Conservation (phyloP, 257 asterid genomes). For the Coffea canephora region DNA sequence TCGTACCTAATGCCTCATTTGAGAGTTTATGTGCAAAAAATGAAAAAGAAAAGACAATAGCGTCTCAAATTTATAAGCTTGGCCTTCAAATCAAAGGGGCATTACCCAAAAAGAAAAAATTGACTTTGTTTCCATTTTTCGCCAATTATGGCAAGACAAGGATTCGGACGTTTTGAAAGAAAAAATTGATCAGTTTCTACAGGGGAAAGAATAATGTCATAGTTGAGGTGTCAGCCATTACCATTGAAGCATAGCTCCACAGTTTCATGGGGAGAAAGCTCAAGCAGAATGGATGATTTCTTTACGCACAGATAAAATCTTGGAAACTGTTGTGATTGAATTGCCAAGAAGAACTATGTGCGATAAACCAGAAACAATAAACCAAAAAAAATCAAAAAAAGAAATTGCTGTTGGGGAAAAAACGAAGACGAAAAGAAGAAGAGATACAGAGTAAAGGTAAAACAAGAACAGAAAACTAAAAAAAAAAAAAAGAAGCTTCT, state of each 20-base stretch:
- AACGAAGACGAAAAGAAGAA: neutral
- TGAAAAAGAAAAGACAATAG: no score
- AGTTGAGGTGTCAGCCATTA: conserved; percentile 8
- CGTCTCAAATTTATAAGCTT: no score
- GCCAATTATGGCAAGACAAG: no score
- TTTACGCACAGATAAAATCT: conserved; percentile 30
- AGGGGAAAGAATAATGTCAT: neutral
- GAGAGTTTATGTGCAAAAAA: no score
- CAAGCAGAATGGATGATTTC: conserved; percentile 24
- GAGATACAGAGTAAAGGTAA: neutral
- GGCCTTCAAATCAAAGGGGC: no score
- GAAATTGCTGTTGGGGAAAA: neutral
- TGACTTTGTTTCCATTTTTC: no score
- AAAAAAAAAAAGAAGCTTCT: neutral
- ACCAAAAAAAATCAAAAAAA: neutral
- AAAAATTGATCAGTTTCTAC: no score
- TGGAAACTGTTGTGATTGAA: neutral
- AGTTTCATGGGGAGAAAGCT: conserved; percentile 15
- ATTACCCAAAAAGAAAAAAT: no score
- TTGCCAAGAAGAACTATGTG: conserved; percentile 31
- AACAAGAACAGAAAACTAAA: neutral
- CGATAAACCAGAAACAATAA: neutral
- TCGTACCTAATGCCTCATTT: no score
- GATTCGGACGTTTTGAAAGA: no score
- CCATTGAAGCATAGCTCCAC: conserved; percentile 26